These are phyloP conservation scores for Macrophomina pseudophaseolina DNA, from an alignment of 2,329 filamentous ascomycete genomes.

Conservation along the genomic window DNA sequence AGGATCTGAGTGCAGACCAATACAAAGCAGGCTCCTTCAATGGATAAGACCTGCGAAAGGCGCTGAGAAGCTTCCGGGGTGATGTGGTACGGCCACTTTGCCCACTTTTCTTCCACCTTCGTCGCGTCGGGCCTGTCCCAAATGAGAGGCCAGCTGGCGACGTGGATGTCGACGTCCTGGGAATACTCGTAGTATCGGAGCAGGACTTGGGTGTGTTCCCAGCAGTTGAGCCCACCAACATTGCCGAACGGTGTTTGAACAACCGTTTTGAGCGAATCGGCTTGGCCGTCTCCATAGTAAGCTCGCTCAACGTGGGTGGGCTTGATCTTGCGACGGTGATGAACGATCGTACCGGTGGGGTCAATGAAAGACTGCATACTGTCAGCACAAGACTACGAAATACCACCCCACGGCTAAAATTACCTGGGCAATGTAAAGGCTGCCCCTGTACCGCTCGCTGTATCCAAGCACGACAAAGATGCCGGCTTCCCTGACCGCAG, in stretches of 20 bases:
- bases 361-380: constrained; percentile 36
- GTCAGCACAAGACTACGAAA: not conserved
- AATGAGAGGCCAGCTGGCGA: constrained; percentile 47
- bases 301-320: constrained; percentile 52
- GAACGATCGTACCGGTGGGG: constrained; percentile 39
- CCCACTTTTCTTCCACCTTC: constrained; percentile 39
- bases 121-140: constrained; percentile 50
- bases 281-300: constrained; percentile 48
- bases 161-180: constrained; percentile 47
- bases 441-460: constrained; percentile 45
- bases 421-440: constrained; percentile 48
- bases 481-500: constrained; percentile 38
- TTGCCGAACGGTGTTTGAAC: constrained; percentile 37
- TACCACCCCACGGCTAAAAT: no score
- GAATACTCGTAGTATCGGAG: constrained; percentile 50
- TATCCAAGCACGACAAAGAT: constrained; percentile 49
- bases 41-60: constrained; percentile 61
- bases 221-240: constrained; percentile 45
- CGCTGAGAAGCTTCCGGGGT: constrained; percentile 57
- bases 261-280: constrained; percentile 42
- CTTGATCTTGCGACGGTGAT: constrained; percentile 49
- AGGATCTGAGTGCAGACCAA: constrained; percentile 59
- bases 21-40: constrained; percentile 62
- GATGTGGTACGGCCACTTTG: constrained; percentile 57
- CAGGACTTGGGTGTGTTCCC: constrained; percentile 50